These are phyloP conservation scores for Corrigiola litoralis DNA, from an alignment of 179 eudicot genomes.

Conservation along the genomic window DNA sequence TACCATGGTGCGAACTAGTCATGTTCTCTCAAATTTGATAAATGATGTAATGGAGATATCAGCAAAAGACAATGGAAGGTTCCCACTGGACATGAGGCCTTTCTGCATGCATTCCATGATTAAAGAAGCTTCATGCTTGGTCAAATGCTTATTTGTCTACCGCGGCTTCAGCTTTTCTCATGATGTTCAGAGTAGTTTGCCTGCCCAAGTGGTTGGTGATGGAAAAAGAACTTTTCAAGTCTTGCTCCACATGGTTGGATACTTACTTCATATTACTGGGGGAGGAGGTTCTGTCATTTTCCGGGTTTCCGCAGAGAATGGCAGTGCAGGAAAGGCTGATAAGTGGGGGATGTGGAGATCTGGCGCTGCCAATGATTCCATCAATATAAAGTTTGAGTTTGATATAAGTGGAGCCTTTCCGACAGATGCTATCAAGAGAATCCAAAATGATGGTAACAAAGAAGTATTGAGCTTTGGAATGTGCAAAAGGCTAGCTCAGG, in stretches of 20 bases:
- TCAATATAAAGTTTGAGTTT: slow-evolving; percentile 40
- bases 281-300: slow-evolving; percentile 29
- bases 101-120: slow-evolving; percentile 42
- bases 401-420: slow-evolving; percentile 29
- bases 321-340: slow-evolving; percentile 36
- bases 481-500: slow-evolving; percentile 51
- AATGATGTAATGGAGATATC: slow-evolving; percentile 40
- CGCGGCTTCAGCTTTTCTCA: slow-evolving; percentile 35
- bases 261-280: slow-evolving; percentile 24
- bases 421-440: slow-evolving; percentile 20
- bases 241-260: slow-evolving; percentile 43
- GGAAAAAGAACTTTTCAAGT: slow-evolving; percentile 42
- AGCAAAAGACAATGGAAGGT: slow-evolving; percentile 33
- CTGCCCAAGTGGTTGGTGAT: slow-evolving; percentile 37
- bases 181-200: slow-evolving; percentile 36
- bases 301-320: slow-evolving; percentile 32
- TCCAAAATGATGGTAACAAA: slow-evolving; percentile 28
- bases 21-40: slow-evolving; percentile 37
- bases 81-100: slow-evolving; percentile 32
- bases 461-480: slow-evolving; percentile 40
- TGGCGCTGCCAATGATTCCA: slow-evolving; percentile 15
- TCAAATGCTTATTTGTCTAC: slow-evolving; percentile 35
- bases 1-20: slow-evolving; percentile 37
- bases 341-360: slow-evolving; percentile 40
- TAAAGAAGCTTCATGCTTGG: slow-evolving; percentile 43